Percentiles rank a stretch among this genome's conserved stretches.
phyloP scores from a whole-genome alignment of 225 moss, liverwort and hornwort species.

The Takakia lepidozioides region DNA sequence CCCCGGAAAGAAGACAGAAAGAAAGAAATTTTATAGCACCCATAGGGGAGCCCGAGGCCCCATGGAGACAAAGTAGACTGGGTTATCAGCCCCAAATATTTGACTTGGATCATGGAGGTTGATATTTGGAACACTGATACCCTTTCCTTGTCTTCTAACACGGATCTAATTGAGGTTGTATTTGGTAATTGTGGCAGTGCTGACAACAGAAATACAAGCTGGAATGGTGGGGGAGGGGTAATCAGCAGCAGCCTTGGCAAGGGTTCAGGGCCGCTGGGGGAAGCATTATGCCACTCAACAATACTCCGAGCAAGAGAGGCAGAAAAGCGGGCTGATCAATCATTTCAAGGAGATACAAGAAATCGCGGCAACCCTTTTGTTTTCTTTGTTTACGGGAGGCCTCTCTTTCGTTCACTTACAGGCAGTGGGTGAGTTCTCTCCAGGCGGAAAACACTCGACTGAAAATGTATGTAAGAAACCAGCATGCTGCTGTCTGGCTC shows the following conservation, averaged over 20 bases:
- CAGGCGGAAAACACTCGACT: constrained; percentile 83
- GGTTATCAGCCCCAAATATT: too few relatives aligned
- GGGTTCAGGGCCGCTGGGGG: constrained; percentile 56
- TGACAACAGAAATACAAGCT: constrained; percentile 63
- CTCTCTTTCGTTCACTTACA: constrained; percentile 74
- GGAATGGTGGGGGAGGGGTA: constrained; percentile 38
- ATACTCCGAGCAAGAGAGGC: constrained; percentile 93
- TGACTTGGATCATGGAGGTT: too few relatives aligned
- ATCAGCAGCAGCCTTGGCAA: constrained; percentile 28
- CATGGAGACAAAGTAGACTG: too few relatives aligned
- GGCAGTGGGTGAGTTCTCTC: constrained; percentile 67
- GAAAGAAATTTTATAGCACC: too few relatives aligned
- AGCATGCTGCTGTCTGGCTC: constrained; percentile 62
- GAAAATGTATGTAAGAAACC: constrained; percentile 54
- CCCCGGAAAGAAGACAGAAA: too few relatives aligned
- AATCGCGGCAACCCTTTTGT: constrained; percentile 58
- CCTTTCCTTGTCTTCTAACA: too few relatives aligned
- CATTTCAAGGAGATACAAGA: constrained; percentile 59
- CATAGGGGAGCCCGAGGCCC: too few relatives aligned
- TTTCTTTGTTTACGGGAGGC: constrained; percentile 82
- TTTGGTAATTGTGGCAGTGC: constrained; percentile 25
- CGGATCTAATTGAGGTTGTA: too few relatives aligned
- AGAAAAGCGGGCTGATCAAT: constrained; percentile 64
- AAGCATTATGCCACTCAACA: constrained; percentile 87
- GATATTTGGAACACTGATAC: too few relatives aligned